Evolutionary conservation across 2,329 filamentous ascomycete genomes (phyloP).

Genomic region (Atkinsonella hypoxylon): DNA sequence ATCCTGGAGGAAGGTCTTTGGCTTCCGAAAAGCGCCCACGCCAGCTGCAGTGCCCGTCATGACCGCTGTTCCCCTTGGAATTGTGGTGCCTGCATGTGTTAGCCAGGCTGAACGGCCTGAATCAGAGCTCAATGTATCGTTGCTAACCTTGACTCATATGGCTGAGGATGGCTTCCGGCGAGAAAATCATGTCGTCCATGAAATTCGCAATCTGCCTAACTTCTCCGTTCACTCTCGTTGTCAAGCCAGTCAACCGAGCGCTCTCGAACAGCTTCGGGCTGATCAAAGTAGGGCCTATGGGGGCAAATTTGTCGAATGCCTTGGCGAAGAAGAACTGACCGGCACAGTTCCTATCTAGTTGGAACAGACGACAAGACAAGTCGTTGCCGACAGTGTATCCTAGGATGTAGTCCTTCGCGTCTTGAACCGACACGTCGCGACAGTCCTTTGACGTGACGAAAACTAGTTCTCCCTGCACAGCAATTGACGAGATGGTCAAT

Average conservation of each 20-base stretch:
- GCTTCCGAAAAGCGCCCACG: conserved; percentile 21
- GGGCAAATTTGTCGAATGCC: conserved; percentile 36
- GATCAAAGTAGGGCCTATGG: conserved; percentile 32
- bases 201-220: conserved; percentile 27
- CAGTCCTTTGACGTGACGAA: conserved; percentile 35
- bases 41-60: conserved; percentile 37
- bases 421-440: conserved; percentile 33
- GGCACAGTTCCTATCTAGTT: conserved; percentile 27
- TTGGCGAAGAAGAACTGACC: conserved; percentile 41
- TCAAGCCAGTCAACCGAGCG: conserved; percentile 11
- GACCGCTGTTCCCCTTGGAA: conserved; percentile 32
- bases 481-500: not conserved
- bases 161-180: conserved; percentile 26
- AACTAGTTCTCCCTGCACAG: conserved; percentile 29
- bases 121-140: no score
- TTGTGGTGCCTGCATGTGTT: conserved; percentile 18
- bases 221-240: conserved; percentile 31
- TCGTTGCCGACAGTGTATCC: conserved; percentile 47
- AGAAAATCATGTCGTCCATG: conserved; percentile 35
- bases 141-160: conserved; percentile 27
- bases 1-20: conserved; percentile 19
- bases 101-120: no score
- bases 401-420: conserved; percentile 38
- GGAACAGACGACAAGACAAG: conserved; percentile 34
- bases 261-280: conserved; percentile 6